Base-by-base conservation (phyloP, 2,329 filamentous ascomycete genomes). In the Alternaria atra region DNA sequence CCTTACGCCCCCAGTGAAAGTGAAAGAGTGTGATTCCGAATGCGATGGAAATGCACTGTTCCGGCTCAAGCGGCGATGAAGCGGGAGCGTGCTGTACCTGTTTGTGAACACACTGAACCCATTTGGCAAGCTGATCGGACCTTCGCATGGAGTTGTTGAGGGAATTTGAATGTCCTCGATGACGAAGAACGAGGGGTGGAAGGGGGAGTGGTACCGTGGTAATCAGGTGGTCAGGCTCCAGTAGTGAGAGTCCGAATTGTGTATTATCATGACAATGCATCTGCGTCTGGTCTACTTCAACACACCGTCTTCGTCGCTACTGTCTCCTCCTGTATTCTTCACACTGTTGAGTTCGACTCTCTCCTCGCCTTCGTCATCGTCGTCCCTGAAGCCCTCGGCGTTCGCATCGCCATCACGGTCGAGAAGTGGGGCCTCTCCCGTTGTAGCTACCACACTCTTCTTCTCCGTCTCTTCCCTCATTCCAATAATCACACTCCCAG, bases 401-500 rank as follows among this genome's bases (percentile, higher is more conserved):
- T 69, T 65, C 23, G 58, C 63, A 23, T 66, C 63, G 2, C 64
- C 65, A 30, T 66, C 46, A 20, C 46, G 27, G 43, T 70, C 64
- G 35, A 73, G 43, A 50, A 74, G 46, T 52, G 66, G 66, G 40
- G 71, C 75, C 6, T 62, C 65, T 3, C 66, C 69, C 2, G 64
- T 65, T 5, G 63, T 66, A 55, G 73, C 74, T 15, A 68, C 71
- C n/a, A 60, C 66, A 23, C 54, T 68, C 29, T 78, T 73, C 61
- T 74, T 74, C 20, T 67, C 73, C 1, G 76, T 78, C 55, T 89
- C 89, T 59, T 91, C 89, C 69, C 91, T 87, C 56, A 86, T 83
- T 3, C 91, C 91, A 65, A 94, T 90, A 60, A 94, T 89, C 43
- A 94, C 90, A 66, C 91, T 93, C 2, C 91, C 91, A 0, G 86